Evolutionary conservation across 1,284 basidiomycete species (phyloP).

Genomic region (Fereydounia khargensis): DNA sequence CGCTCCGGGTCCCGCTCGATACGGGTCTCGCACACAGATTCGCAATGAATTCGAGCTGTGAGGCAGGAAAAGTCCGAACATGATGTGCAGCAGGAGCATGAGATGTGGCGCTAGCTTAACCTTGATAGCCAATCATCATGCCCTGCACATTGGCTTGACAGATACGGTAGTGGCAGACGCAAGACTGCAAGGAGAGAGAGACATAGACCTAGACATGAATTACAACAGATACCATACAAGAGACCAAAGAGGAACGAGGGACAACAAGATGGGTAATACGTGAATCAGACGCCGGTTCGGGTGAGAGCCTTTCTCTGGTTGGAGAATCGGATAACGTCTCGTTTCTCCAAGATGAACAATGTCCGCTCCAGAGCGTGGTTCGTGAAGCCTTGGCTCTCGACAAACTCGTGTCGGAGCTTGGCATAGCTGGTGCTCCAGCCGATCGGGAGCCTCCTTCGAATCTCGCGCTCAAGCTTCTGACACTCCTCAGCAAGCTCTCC

Average conservation of each 20-base stretch:
- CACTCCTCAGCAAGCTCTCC: conserved; percentile 94
- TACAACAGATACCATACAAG: background rate
- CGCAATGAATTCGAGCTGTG: no score
- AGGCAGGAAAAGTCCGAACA: no score
- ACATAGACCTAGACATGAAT: background rate
- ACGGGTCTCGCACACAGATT: no score
- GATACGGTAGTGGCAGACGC: no score
- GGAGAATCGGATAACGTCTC: conserved; percentile 88
- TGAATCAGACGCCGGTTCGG: conserved; percentile 47
- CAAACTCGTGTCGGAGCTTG: conserved; percentile 90
- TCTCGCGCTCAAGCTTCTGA: conserved; percentile 83
- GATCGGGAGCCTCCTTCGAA: conserved; percentile 82
- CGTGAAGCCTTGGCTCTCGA: conserved; percentile 73
- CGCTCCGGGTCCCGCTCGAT: no score
- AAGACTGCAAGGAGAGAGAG: no score
- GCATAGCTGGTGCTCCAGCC: conserved; percentile 97
- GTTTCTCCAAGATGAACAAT: conserved; percentile 87
- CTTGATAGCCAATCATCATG: no score
- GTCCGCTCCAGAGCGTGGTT: conserved; percentile 85
- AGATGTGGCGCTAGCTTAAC: no score
- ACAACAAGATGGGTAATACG: background rate
- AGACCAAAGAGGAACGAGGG: background rate
- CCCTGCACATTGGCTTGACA: no score
- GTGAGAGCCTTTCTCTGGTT: conserved; percentile 54
- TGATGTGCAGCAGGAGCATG: no score